Base-by-base conservation (phyloP, 345 rosid species). In the Eutrema yunnanense region DNA sequence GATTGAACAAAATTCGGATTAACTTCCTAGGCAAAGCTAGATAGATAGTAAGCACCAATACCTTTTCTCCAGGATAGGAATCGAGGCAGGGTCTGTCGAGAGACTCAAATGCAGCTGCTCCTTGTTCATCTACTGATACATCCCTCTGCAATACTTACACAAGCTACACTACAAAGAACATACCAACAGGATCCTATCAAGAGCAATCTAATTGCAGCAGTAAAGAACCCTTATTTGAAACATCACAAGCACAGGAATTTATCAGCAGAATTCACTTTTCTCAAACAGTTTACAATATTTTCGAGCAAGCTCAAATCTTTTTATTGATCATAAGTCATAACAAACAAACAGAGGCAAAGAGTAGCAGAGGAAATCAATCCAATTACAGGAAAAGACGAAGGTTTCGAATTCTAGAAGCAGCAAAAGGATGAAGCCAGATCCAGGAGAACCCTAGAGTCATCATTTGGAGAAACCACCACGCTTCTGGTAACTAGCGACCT, bases 401-500 rank as follows among this genome's bases (percentile, higher is more conserved):
- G 13, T 27, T 44, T 27, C 9, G 0, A 48, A 44, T 38, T 65
- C 9, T 1, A 13, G 16, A 50, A 37, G 8, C 22, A 36, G 38
- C 53, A 55, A 66, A 68, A 53, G 61, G 36, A 53, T 13, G 12
- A 16, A 78, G 27, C 19, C 9, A 49, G 53, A 56, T 44, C 69
- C 14, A 61, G 10, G 51, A 50, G 59, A n/a, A 22, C 38, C 53
- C 11, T 51, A 59, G 32, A 41, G 37, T 79, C 57, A 79, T 79
- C 57, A 79, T n/a, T 36, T 72, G 46, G 73, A 26, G 55, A 73
- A 67, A 53, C 83, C 81, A 64, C 83, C 81, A 67, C 85, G 86
- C 77, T 86, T 88, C 78, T 80, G 79, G 85, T 86, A 67, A 63
- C 62, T 79, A 76, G 92, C 89, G 55, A 94, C 95, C 87, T 94